These are phyloP conservation scores for Mucor velutinosus DNA, from an alignment of 371 early-diverging fungal species.

Conservation along the genomic window DNA sequence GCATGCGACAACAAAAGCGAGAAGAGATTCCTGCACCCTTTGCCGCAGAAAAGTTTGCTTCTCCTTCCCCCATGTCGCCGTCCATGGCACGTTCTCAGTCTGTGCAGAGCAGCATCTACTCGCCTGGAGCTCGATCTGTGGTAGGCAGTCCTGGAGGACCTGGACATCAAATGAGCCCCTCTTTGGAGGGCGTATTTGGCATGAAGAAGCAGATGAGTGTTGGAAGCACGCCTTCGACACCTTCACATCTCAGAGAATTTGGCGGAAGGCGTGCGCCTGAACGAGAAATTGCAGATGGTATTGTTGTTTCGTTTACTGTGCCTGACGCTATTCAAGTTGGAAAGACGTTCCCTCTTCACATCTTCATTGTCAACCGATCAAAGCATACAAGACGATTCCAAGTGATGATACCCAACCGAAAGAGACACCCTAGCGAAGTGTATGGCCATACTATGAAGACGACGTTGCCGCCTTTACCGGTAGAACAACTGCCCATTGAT, in stretches of 20 bases:
- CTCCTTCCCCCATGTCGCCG: constrained; percentile 5
- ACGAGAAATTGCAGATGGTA: constrained; percentile 53
- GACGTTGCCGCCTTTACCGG: constrained; percentile 49
- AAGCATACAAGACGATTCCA: constrained; percentile 65
- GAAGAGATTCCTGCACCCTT: constrained; percentile 36
- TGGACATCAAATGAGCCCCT: constrained; percentile 13
- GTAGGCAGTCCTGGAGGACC: constrained; percentile 39
- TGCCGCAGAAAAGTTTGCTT: constrained; percentile 14
- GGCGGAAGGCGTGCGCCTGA: constrained; percentile 31
- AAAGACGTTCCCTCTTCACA: constrained; percentile 71
- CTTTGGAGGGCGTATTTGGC: constrained; percentile 32
- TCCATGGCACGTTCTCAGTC: constrained; percentile 21
- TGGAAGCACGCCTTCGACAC: background rate
- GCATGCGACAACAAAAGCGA: constrained; percentile 52
- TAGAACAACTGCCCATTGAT: constrained; percentile 48
- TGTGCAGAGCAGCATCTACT: constrained; percentile 8
- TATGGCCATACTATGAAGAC: constrained; percentile 25
- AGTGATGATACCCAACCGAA: constrained; percentile 67
- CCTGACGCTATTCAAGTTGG: constrained; percentile 46
- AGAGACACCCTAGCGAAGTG: constrained; percentile 41
- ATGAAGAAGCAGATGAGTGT: constrained; percentile 11
- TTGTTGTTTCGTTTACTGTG: constrained; percentile 70
- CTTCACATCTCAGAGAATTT: background rate
- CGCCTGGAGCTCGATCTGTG: constrained; percentile 44
- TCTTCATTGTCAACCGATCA: constrained; percentile 78